Conservation (phyloP, 139 green algal genomes). For the Dunaliella primolecta region DNA sequence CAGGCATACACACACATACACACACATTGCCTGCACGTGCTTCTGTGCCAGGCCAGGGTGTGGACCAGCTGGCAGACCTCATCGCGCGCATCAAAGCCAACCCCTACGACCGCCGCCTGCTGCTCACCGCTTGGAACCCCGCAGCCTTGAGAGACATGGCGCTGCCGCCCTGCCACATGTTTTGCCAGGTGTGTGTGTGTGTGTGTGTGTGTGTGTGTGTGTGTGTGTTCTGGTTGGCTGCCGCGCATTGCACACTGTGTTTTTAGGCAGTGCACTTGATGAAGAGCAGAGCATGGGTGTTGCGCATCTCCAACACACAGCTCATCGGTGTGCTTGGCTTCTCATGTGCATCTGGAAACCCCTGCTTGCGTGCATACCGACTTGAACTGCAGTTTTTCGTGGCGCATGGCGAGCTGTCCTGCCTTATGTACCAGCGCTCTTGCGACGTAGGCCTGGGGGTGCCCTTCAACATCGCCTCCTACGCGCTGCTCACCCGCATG, state of each 20-base stretch:
- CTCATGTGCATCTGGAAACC: not conserved
- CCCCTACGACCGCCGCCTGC: conserved; percentile 90
- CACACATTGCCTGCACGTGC: no score
- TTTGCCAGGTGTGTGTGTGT: conserved; percentile 72
- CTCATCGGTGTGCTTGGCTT: not conserved
- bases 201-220: not conserved
- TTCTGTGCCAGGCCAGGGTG: conserved; percentile 72
- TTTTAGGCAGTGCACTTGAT: not conserved
- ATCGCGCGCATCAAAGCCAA: conserved; percentile 85
- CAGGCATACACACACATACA: no score
- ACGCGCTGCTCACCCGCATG: conserved; percentile 92
- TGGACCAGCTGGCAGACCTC: conserved; percentile 95
- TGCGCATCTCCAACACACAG: not conserved
- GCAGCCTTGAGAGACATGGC: conserved; percentile 91
- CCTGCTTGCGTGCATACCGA: not conserved
- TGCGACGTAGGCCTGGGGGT: conserved; percentile 98
- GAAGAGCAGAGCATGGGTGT: conserved; percentile 1
- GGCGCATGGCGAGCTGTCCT: conserved; percentile 92
- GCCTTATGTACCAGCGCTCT: conserved; percentile 98
- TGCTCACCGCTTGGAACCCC: conserved; percentile 98
- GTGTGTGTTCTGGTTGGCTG: no score
- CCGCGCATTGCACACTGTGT: not conserved
- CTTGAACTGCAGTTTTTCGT: conserved; percentile 96
- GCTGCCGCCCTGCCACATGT: conserved; percentile 98
- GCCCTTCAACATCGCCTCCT: conserved; percentile 99